Base-by-base conservation (phyloP, 768 basidiomycete species). In the Candolleomyces aberdarensis region DNA sequence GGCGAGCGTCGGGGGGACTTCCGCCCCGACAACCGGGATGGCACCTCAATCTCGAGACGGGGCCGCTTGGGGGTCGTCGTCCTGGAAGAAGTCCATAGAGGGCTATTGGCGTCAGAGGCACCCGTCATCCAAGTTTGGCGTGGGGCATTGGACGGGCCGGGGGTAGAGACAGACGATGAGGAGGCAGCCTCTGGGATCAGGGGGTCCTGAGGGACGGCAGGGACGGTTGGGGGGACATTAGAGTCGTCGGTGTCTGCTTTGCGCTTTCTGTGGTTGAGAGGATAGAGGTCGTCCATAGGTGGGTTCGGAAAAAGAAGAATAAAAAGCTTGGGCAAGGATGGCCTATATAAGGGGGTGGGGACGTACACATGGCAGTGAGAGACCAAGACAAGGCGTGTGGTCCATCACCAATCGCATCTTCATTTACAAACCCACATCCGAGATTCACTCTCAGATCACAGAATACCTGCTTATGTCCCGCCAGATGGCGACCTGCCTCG, bases 201-300 rank as follows among this genome's bases (percentile, higher is more conserved):
- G 64, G 75, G 68, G 64, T 76, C 77, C 56, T 54, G 52, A 8
- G 52, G 29, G 31, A 39, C 31, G 14, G 71, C 70, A 62, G 78
- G 70, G 52, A 73, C 69, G 8, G 66, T 17, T 14, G 68, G 39
- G 49, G 79, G 74, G 32, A 71, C 71, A 32, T 55, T 58, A 57
- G 65, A 57, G 68, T 82, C 80, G 67, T 88, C 85, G 31, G 70
- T 57, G 70, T 82, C 82, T 0, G 85, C 82, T 74, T 91, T 91
- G 65, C 89, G 85, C 74, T 91, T 91, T 70, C 85, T 81, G 70
- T 79, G 78, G 80, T 81, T 75, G 32, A 80, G 66, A 61, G 81
- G 80, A 65, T 75, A 72, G 58, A 85, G 78, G 78, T 86, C 80
- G 76, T 87, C 85, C 86, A 89, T 88, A 66, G 67, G 65, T 51